Conservation (phyloP, 441 rosid genomes). For the Erodium texanum region DNA sequence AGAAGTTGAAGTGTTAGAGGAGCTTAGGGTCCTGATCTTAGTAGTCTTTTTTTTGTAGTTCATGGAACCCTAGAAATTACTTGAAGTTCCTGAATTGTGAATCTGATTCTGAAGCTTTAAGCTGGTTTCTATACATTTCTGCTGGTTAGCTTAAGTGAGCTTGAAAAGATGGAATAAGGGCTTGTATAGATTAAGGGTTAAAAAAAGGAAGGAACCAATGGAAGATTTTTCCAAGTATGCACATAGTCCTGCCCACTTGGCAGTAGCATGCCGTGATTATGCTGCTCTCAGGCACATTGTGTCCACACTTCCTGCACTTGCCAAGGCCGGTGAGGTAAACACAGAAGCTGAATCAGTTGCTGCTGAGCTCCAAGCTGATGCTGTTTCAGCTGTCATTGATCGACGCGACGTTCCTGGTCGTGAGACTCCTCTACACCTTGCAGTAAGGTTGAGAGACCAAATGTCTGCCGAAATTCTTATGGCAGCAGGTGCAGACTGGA, state of each 20-base stretch:
- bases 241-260: neutral
- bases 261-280: neutral
- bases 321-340: neutral
- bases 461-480: slow-evolving; percentile 40
- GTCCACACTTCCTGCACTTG: neutral
- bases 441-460: neutral
- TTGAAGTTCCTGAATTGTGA: neutral
- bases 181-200: neutral
- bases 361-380: neutral
- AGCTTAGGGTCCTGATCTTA: neutral
- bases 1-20: neutral
- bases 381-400: neutral
- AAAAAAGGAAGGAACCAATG: neutral
- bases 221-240: neutral
- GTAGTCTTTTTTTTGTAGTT: neutral
- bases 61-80: neutral
- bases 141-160: too few species aligned
- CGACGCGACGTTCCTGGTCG: neutral
- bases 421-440: neutral
- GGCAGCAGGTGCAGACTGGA: slow-evolving; percentile 98
- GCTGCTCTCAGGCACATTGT: neutral
- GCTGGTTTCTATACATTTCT: neutral
- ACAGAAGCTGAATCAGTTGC: neutral
- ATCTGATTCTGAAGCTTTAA: neutral
- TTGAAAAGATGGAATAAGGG: too few species aligned